Conservation (phyloP, 2,329 filamentous ascomycete genomes). For the Kalmusia sp. region DNA sequence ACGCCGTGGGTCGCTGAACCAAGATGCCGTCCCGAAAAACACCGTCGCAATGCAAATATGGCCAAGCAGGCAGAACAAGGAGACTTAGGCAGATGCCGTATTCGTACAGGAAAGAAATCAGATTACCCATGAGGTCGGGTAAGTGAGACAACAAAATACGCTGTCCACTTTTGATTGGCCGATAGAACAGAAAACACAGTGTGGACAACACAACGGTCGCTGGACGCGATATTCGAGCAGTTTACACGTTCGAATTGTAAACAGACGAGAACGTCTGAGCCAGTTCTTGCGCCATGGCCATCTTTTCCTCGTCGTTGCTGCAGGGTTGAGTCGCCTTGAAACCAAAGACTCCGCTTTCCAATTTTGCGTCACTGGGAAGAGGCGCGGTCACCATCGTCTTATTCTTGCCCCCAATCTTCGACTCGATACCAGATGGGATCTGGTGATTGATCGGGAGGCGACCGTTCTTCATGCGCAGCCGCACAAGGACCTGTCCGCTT, state of each 20-base stretch:
- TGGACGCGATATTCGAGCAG: too few relatives aligned
- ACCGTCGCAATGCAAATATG: constrained; percentile 6
- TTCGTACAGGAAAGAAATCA: neutral
- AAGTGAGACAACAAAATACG: neutral
- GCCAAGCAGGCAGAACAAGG: neutral
- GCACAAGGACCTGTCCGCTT: constrained; percentile 38
- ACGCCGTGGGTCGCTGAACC: too few relatives aligned
- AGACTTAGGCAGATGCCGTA: neutral
- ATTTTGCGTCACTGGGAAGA: constrained; percentile 31
- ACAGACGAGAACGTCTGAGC: constrained; percentile 37
- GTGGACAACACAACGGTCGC: neutral
- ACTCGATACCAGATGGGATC: constrained; percentile 33
- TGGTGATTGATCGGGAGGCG: constrained; percentile 41
- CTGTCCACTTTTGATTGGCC: neutral
- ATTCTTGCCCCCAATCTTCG: constrained; percentile 30
- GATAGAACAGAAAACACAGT: neutral
- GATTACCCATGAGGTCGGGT: neutral
- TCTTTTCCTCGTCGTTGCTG: neutral
- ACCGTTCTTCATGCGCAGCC: constrained; percentile 42
- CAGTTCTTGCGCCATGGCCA: constrained; percentile 22
- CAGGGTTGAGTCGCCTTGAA: constrained; percentile 37
- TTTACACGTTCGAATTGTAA: constrained; percentile 33
- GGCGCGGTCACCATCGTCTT: constrained; percentile 39
- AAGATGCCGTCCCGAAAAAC: too few relatives aligned
- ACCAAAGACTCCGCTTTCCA: constrained; percentile 27